Evolutionary conservation across 306 rosid species (phyloP).

Genomic region (Prunus mira): DNA sequence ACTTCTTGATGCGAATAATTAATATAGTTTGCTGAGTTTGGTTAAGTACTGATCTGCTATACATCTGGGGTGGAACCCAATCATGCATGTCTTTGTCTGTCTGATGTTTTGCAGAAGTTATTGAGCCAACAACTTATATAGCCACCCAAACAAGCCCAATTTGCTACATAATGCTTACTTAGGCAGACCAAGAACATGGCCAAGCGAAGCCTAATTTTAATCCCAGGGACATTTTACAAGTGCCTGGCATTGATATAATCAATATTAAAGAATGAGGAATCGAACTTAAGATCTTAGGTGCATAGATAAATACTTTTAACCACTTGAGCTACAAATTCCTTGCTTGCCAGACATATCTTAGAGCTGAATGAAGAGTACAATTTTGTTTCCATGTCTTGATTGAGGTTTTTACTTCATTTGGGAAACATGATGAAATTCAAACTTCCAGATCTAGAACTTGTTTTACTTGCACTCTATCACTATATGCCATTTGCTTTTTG

Average conservation of each 20-base stretch:
- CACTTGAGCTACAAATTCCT: no score
- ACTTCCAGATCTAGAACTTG: background rate
- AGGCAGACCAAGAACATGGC: background rate
- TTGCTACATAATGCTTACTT: background rate
- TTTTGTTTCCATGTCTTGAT: background rate
- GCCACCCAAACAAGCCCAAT: no score
- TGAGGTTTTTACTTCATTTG: background rate
- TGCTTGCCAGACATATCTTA: no score
- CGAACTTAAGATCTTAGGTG: no score
- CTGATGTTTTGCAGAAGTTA: conserved; percentile 6
- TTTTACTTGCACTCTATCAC: background rate
- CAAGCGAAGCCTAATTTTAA: no score
- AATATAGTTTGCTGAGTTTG: background rate
- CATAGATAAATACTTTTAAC: no score
- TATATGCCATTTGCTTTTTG: no score
- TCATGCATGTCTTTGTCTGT: background rate
- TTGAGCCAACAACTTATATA: background rate
- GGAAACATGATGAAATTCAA: background rate
- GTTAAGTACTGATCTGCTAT: background rate
- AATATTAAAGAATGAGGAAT: no score
- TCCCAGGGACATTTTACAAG: no score
- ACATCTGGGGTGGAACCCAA: background rate
- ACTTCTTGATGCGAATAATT: conserved; percentile 3
- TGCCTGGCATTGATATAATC: no score
- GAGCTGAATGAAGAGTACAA: background rate